Evolutionary conservation across 2,329 filamentous ascomycete genomes (phyloP), one percentile per base, ranked within the genome.

Genomic region (Paecilomyces dactylethromorphus): DNA sequence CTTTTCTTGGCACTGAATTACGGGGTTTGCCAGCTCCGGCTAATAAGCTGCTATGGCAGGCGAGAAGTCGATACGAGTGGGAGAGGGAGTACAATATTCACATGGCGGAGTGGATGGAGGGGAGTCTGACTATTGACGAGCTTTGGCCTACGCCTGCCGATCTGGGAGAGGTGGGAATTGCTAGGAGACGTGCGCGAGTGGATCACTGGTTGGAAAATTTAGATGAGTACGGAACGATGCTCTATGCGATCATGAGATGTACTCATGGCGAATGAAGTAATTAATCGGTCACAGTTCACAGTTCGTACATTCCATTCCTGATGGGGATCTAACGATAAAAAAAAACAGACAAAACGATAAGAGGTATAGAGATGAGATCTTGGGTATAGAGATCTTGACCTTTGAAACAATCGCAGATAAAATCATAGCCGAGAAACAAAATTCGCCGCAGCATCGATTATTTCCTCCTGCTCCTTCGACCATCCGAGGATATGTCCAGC

Each of bases 211-310:
- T 84, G 15, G 77, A 82, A 54, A 67, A 70, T 29, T 63, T 82
- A 0, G 82, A 84, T 64, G 80, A 81, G 55, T 83, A 77, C 66
- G 81, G 82, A 0, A 81, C 74, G 1, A 80, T 82, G 78, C 59
- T 83, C 0, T 83, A 79, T 59, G 74, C 80, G 0, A 77, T 82
- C 0, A 79, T 77, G 0, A 75, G 73, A 51, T 78, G 73, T 54
- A 82, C 78, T 0, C 78, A 82, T 63, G 75, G 54, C 24, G 58
- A 62, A 51, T 52, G 22, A 52, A 11, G 24, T 26, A 52, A 29
- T 29, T 29, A 29, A n/a, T n/a, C n/a, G n/a, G n/a, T n/a, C n/a
- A n/a, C n/a, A n/a, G n/a, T n/a, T 29, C 26, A 29, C 7, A 29
- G 7, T 29, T 29, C 26, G 26, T 29, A 29, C 26, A 7, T 29